A percentile compares a stretch with the other conserved stretches of the same genome.
Conservation (phyloP, 2,329 filamentous ascomycete genomes). For the Xylariales sp. region DNA sequence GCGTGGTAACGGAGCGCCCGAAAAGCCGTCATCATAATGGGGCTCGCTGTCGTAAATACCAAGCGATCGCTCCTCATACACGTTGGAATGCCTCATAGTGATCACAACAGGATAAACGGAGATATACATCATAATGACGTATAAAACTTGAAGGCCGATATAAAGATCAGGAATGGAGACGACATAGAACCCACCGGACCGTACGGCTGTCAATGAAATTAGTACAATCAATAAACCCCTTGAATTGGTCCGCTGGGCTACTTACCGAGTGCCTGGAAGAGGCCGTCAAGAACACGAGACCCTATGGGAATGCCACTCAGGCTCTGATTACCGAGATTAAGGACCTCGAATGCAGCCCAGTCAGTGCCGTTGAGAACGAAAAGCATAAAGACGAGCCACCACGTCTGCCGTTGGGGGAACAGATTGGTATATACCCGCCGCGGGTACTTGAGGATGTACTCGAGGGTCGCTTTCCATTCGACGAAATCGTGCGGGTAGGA, state of each 20-base stretch:
- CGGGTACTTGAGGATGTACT: conserved; percentile 66
- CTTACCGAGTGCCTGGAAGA: conserved; percentile 71
- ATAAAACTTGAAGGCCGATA: conserved; percentile 61
- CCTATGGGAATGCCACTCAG: conserved; percentile 63
- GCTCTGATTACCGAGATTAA: conserved; percentile 71
- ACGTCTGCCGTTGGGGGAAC: conserved; percentile 72
- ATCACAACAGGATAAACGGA: conserved; percentile 63
- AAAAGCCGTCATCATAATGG: conserved; percentile 36
- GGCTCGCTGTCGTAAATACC: conserved; percentile 56
- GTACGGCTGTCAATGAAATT: conserved; percentile 59
- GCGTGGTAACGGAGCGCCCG: conserved; percentile 36
- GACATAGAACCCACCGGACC: conserved; percentile 74
- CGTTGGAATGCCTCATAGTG: conserved; percentile 68
- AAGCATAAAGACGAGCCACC: conserved; percentile 73
- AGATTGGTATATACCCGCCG: conserved; percentile 71
- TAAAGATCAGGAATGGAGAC: conserved; percentile 66
- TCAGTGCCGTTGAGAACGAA: conserved; percentile 70
- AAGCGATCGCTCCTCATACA: conserved; percentile 69
- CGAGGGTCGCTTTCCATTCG: conserved; percentile 61
- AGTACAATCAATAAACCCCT: conserved; percentile 18
- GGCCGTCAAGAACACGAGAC: conserved; percentile 69
- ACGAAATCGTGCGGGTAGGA: conserved; percentile 53
- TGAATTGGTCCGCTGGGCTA: not conserved
- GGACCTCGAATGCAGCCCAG: conserved; percentile 73
- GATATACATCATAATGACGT: conserved; percentile 64